Conservation (phyloP, 164 flowering plant species). For the Berberis vulgaris region DNA sequence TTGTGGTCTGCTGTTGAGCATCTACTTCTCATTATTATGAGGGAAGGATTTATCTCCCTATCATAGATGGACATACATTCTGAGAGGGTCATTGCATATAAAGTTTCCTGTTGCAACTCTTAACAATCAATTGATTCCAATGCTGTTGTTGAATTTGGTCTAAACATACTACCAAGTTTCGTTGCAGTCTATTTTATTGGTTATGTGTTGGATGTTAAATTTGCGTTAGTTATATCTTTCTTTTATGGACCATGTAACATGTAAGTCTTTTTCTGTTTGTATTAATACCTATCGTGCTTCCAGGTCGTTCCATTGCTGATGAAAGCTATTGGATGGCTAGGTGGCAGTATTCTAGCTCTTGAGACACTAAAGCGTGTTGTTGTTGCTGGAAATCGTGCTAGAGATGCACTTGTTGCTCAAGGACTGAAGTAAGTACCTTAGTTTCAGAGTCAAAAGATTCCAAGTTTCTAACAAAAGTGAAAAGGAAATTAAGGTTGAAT, state of each 20-base stretch:
- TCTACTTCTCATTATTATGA: no score
- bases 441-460: background rate
- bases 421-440: constrained; percentile 73
- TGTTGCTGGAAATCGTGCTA: constrained; percentile 96
- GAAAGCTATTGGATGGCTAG: constrained; percentile 99
- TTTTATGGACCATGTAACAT: background rate
- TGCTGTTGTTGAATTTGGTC: no score
- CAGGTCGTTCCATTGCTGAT: constrained; percentile 98
- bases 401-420: constrained; percentile 99
- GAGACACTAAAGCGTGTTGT: constrained; percentile 98
- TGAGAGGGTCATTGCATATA: no score
- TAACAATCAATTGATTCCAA: no score
- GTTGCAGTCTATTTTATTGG: no score
- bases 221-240: no score
- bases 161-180: no score
- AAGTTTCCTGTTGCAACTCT: no score
- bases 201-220: no score
- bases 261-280: background rate
- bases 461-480: background rate
- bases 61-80: no score
- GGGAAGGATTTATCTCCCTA: no score
- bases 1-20: no score
- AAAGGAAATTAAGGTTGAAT: background rate
- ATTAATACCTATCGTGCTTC: constrained; percentile 2
- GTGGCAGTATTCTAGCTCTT: constrained; percentile 96